phyloP scores from a whole-genome alignment of 768 basidiomycete species.

The Russula brevipes region DNA sequence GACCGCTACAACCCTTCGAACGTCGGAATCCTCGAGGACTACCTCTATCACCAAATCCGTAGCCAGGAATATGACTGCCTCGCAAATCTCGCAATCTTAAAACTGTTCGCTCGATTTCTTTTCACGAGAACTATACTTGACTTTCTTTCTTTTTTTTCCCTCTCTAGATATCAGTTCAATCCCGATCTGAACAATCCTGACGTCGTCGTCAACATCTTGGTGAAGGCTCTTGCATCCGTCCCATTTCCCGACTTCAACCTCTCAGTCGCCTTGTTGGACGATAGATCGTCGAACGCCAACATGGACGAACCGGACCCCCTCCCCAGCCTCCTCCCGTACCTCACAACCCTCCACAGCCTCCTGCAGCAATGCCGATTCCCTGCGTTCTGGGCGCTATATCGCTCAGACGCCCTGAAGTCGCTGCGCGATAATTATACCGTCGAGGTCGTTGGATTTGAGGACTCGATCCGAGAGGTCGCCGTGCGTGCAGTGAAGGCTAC shows the following conservation, averaged over 20 bases:
- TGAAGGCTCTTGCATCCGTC: conserved; percentile 80
- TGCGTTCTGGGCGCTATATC: conserved; percentile 75
- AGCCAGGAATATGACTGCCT: conserved; percentile 91
- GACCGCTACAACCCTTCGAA: conserved; percentile 98
- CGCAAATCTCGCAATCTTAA: conserved; percentile 91
- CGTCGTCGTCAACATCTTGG: conserved; percentile 89
- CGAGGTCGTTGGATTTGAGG: conserved; percentile 77
- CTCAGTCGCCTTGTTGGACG: conserved; percentile 87
- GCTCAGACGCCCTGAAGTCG: conserved; percentile 61
- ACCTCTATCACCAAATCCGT: conserved; percentile 90
- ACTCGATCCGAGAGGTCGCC: conserved; percentile 72
- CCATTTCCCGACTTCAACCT: conserved; percentile 93
- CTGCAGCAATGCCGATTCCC: conserved; percentile 84
- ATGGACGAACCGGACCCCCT: conserved; percentile 81
- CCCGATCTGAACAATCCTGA: conserved; percentile 88
- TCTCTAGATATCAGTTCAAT: conserved; percentile 88
- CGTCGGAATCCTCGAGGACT: conserved; percentile 89
- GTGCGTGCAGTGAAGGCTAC: conserved; percentile 73
- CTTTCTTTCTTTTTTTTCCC: background rate
- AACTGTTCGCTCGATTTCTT: conserved; percentile 53
- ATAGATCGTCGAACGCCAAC: conserved; percentile 49
- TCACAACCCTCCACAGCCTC: conserved; percentile 62
- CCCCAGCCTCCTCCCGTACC: conserved; percentile 59
- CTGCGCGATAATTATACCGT: conserved; percentile 83
- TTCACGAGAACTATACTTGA: conserved; percentile 6